Percentiles rank a stretch among this genome's conserved stretches.
phyloP scores from a whole-genome alignment of 1,284 basidiomycete genomes.

The Irpex sp. region DNA sequence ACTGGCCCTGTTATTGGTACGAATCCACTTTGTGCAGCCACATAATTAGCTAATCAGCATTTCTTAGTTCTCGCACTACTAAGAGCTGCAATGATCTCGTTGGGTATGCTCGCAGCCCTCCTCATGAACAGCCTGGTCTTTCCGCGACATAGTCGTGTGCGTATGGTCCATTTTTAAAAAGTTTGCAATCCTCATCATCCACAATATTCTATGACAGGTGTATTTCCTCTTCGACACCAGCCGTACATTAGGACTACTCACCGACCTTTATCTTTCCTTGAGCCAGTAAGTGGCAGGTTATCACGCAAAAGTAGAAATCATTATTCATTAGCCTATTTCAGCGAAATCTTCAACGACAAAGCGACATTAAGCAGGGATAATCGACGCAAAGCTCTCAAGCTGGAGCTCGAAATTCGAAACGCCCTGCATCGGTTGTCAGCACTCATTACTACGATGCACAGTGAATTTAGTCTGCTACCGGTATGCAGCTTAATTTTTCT shows the following conservation, averaged over 20 bases:
- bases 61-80: slow-evolving; percentile 37
- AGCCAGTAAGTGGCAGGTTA: slow-evolving; percentile 32
- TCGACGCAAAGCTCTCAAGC: slow-evolving; percentile 34
- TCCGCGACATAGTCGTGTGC: slow-evolving; percentile 45
- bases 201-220: slow-evolving; percentile 28
- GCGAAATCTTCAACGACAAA: slow-evolving; percentile 36
- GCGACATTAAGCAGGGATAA: slow-evolving; percentile 29
- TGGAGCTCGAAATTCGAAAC: slow-evolving; percentile 42
- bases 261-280: slow-evolving; percentile 42
- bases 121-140: slow-evolving; percentile 44
- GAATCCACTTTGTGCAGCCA: slow-evolving; percentile 8
- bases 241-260: slow-evolving; percentile 37
- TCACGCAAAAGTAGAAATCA: background rate
- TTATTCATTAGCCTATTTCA: slow-evolving; percentile 15
- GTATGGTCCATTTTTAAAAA: slow-evolving; percentile 1
- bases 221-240: slow-evolving; percentile 42
- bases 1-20: slow-evolving; percentile 29
- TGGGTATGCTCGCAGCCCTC: slow-evolving; percentile 44
- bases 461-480: slow-evolving; percentile 48
- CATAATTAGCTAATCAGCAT: background rate
- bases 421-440: slow-evolving; percentile 35
- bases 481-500: slow-evolving; percentile 25
- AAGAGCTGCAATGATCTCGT: slow-evolving; percentile 39
- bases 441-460: slow-evolving; percentile 41
- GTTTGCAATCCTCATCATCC: background rate